Percentiles rank a stretch among this genome's conserved stretches.
phyloP scores from a whole-genome alignment of 805 yeast species.

The Kodamaea hsintzibuensis region DNA sequence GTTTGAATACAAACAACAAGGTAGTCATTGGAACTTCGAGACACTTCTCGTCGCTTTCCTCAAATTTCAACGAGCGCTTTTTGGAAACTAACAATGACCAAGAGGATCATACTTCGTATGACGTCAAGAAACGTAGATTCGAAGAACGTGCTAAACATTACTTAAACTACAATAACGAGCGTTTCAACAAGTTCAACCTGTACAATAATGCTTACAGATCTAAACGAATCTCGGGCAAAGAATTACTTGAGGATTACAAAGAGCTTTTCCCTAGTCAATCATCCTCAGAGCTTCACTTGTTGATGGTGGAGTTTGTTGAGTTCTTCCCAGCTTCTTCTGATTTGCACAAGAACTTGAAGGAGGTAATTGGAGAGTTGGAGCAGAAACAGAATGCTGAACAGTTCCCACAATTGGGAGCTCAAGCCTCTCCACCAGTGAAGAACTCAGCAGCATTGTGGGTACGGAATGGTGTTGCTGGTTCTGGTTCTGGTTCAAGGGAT shows the following conservation, averaged over 20 bases:
- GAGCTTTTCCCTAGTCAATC: constrained; percentile 45
- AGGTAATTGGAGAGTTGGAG: constrained; percentile 21
- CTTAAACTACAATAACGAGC: constrained; percentile 51
- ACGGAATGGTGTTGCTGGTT: not conserved
- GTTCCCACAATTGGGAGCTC: constrained; percentile 51
- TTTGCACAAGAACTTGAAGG: constrained; percentile 40
- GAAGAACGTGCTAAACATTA: constrained; percentile 87
- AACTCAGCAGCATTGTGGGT: constrained; percentile 17
- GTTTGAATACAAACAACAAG: constrained; percentile 42
- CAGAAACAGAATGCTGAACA: constrained; percentile 30
- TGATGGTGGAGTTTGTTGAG: constrained; percentile 63
- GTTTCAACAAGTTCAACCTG: constrained; percentile 49
- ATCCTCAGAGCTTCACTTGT: constrained; percentile 52
- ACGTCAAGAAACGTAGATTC: constrained; percentile 58
- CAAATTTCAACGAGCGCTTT: constrained; percentile 48
- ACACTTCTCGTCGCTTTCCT: constrained; percentile 59
- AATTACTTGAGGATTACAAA: constrained; percentile 47
- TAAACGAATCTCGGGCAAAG: constrained; percentile 47
- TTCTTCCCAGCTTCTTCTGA: constrained; percentile 49
- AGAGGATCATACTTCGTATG: constrained; percentile 42
- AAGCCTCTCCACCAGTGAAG: constrained; percentile 5
- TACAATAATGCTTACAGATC: constrained; percentile 50
- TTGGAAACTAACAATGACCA: constrained; percentile 20
- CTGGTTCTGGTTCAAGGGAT: constrained; percentile 17
- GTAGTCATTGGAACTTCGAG: constrained; percentile 38